Base-by-base conservation (phyloP, 768 basidiomycete genomes). In the Calvatia gigantea region DNA sequence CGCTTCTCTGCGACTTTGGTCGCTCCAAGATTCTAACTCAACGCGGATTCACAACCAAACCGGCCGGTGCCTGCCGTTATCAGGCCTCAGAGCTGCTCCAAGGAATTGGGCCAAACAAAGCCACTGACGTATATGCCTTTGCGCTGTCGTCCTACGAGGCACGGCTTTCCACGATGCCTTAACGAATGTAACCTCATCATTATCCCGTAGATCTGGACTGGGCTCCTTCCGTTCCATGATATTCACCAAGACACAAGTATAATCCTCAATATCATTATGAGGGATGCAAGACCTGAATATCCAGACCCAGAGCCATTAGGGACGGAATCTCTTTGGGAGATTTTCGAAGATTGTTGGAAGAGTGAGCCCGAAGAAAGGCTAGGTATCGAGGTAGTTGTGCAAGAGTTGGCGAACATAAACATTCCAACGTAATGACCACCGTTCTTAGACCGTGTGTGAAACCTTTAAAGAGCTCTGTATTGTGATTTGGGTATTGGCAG, bases 1-100 rank as follows among this genome's bases (percentile, higher is more conserved):
- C 62, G 12, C 45, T 56, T 8, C 54, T 65, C 7, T 61, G 54
- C 28, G 63, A 64, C 35, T 64, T 64, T 38, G 61, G 63, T 14
- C 54, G 60, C 9, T 64, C 60, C 5, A 57, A 52, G 35, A 19
- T 62, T 28, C 25, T 59, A 9, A 51, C 41, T 3, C 31, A 42
- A 6, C 19, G 46, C 28, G 61, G 61, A 8, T 64, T 59, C 37
- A 62, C 61, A 15, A 64, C 61, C 11, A 17, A 15, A 14, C 54
- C 62, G 5, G 29, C 61, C 15, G 44, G 59, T 7, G 37, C 58
- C 5, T 21, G 19, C 17, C 39, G 55, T 2, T 64, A 60, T 48
- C 58, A 60, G 35, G 59, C 63, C 2, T 54, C 61, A 1, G 63
- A 64, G 45, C 56, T 64, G 6, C n/a, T 60, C 0, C 21, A 15